Base-by-base conservation (phyloP, 345 rosid genomes). In the Gossypioides kirkii region DNA sequence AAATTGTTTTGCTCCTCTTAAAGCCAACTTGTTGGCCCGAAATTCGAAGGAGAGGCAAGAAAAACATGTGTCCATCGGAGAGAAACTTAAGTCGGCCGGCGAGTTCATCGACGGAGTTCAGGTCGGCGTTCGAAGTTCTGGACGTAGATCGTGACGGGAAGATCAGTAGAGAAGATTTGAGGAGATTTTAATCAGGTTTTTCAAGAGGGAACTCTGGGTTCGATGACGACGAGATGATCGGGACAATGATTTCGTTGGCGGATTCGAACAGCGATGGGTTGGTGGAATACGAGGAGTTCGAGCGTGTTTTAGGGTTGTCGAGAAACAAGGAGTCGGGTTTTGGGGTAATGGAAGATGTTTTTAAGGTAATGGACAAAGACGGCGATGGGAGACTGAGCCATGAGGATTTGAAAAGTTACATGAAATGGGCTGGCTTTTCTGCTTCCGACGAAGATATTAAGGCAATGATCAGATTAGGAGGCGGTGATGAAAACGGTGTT, bases 101-200 rank as follows among this genome's bases (percentile, higher is more conserved):
- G 26, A 55, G 49, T 47, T 55, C 78, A 26, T 77, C 28, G 42
- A 70, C 77, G 3, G 83, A 79, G 74, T 81, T 86, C 70, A 79
- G 85, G 59, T 75, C 88, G 12, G 97, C 97, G 2, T 94, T 94
- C 74, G 94, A 94, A 47, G 78, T 89, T 45, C 80, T 94, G n/a
- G 98, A 94, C 80, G 84, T 88, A 0, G 98, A 94, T 84, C 91
- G 61, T 50, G 98, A 94, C 59, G 98, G 98, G 4, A 91, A 84
- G 89, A 94, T 94, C 56, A 90, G 97, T 90, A 69, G 80, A 11
- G 93, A 87, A 22, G 98, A 91, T 53, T 82, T 91, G 56, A 81
- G 85, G 1, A 52, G 74, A 65, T 91, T 91, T 73, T 94, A 86
- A 85, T 70, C 86, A 0, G 93, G 87, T 6, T 59, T 78, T 18